Evolutionary conservation across 2,329 filamentous ascomycete species (phyloP), one percentile per base, ranked within the genome.

Genomic region (Colletotrichum euphorbiae): DNA sequence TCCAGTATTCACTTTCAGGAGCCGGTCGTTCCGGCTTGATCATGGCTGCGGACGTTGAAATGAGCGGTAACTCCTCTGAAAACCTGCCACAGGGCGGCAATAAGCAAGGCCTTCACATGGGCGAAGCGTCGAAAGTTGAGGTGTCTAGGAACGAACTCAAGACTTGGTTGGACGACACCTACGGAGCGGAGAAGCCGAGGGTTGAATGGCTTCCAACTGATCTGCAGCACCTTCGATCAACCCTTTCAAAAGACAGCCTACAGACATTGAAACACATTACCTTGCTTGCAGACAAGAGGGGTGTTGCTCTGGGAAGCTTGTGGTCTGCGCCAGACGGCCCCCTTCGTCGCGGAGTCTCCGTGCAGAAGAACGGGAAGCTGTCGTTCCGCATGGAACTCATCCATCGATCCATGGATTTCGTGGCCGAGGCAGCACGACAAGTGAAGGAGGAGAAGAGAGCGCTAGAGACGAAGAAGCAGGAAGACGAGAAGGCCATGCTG

Each of bases 191-290:
- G 31, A 21, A 24, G 13, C 38, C 28, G 7, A 28, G 7, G 28
- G 28, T 45, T 12, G 50, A 69, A 17, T 69, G 67, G 67, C 63
- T 69, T 38, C 67, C 67, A 6, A n/a, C 24, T n/a, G 33, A 15
- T 17, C 17, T 69, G 28, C 28, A 52, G 13, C 48, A 67, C n/a
- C 36, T 48, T 17, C 48, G 62, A 24, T 8, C 55, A 13, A 31
- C 50, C 36, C 28, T 69, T 28, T 56, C 62, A 21, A 6, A 9
- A 33, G 33, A 40, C 50, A 69, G 62, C 31, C 67, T 69, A 7
- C 43, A 52, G 24, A 43, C 36, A 2, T 48, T 69, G 55, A 15
- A 42, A 12, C 36, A 38, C 15, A 15, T 69, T 3, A 69, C 67
- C 11, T 11, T 28, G 9, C n/a, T 52, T n/a, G 67, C 67, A 24